phyloP scores from a whole-genome alignment of 768 basidiomycete species.

The Myochromella boudieri region DNA sequence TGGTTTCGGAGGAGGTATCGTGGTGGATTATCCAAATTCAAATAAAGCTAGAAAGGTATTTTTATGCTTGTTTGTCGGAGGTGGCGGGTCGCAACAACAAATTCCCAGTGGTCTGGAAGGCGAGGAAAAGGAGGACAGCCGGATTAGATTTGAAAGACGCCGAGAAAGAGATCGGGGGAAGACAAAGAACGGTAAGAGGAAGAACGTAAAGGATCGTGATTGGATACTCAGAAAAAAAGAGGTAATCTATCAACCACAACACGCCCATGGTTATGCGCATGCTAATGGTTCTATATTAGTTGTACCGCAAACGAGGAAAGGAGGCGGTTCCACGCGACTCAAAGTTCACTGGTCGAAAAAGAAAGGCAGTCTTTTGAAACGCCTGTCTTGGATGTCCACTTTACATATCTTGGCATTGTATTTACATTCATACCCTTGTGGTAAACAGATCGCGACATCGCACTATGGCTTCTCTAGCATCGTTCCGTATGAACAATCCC shows the following conservation, averaged over 20 bases:
- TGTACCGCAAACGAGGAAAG: slow-evolving; percentile 85
- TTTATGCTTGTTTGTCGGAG: slow-evolving; percentile 88
- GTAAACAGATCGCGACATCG: slow-evolving; percentile 47
- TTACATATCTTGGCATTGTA: slow-evolving; percentile 7
- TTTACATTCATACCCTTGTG: slow-evolving; percentile 21
- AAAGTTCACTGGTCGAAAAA: slow-evolving; percentile 90
- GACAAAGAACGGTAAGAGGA: slow-evolving; percentile 66
- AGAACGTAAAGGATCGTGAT: slow-evolving; percentile 71
- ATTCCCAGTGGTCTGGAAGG: slow-evolving; percentile 79
- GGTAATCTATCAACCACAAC: slow-evolving; percentile 37
- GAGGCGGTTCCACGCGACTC: slow-evolving; percentile 83
- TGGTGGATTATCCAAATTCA: slow-evolving; percentile 97
- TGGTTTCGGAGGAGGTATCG: slow-evolving; percentile 94
- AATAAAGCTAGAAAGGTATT: slow-evolving; percentile 96
- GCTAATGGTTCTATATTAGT: slow-evolving; percentile 33
- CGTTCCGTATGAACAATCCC: slow-evolving; percentile 87
- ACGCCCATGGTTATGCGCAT: slow-evolving; percentile 7
- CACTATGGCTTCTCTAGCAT: slow-evolving; percentile 53
- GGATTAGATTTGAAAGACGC: slow-evolving; percentile 74
- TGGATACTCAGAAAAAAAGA: slow-evolving; percentile 99
- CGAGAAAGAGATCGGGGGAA: slow-evolving; percentile 64
- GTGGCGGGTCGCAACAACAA: slow-evolving; percentile 61
- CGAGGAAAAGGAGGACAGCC: slow-evolving; percentile 56
- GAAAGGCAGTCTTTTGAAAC: slow-evolving; percentile 71
- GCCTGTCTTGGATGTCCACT: neutral